phyloP scores from a whole-genome alignment of 371 early-diverging fungal genomes.

The Rhizopus microsporus region DNA sequence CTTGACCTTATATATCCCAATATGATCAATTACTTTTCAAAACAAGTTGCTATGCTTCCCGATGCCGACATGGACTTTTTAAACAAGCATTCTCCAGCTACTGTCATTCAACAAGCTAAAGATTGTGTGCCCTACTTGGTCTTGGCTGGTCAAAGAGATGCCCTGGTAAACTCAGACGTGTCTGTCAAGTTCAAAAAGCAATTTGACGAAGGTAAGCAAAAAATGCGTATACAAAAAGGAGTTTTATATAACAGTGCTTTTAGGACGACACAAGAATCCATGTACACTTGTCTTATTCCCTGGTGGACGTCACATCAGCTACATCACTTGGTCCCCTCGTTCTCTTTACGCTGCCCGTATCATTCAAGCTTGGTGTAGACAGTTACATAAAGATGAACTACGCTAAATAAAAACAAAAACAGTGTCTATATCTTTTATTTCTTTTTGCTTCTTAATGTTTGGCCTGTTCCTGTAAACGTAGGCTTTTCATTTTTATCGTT shows the following conservation, averaged over 20 bases:
- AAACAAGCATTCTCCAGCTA: conserved; percentile 49
- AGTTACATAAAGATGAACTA: conserved; percentile 10
- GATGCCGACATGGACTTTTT: conserved; percentile 42
- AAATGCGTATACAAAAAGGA: neutral
- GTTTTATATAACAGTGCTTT: neutral
- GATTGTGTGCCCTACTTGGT: conserved; percentile 35
- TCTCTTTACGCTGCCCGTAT: conserved; percentile 30
- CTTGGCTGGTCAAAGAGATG: conserved; percentile 38
- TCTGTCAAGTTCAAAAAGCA: conserved; percentile 26
- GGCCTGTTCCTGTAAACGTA: conserved; percentile 34
- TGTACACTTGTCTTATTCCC: conserved; percentile 16
- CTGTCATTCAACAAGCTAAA: conserved; percentile 17
- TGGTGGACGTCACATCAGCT: conserved; percentile 38
- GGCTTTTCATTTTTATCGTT: conserved; percentile 16
- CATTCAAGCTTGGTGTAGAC: conserved; percentile 42
- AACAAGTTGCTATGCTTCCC: conserved; percentile 34
- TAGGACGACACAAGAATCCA: neutral
- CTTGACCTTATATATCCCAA: conserved; percentile 40
- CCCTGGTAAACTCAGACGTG: conserved; percentile 23
- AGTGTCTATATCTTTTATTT: conserved; percentile 15
- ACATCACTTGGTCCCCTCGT: conserved; percentile 45
- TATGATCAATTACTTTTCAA: conserved; percentile 35
- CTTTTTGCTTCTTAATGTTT: conserved; percentile 45
- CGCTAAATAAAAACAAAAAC: neutral
- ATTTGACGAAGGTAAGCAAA: conserved; percentile 35